Conservation (phyloP, 2,329 filamentous ascomycete species). For the Epichloe aotearoae region DNA sequence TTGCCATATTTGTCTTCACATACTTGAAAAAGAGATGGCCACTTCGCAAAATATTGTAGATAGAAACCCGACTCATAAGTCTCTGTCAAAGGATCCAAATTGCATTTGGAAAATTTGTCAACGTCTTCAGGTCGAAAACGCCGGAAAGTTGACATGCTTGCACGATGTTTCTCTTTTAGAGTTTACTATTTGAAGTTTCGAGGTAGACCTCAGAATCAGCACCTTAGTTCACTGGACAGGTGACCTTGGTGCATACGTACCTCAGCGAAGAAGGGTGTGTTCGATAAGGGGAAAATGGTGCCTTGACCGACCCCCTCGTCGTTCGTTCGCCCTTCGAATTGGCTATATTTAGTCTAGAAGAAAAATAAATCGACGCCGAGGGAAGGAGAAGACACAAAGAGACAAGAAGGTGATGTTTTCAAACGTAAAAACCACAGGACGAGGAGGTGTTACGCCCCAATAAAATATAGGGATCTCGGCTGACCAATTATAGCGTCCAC, state of each 20-base stretch:
- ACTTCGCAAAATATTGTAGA: slow-evolving; percentile 87
- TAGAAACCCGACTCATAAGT: slow-evolving; percentile 96
- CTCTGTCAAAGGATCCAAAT: slow-evolving; percentile 93
- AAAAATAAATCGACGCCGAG: neutral
- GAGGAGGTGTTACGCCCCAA: neutral
- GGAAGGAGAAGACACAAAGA: neutral
- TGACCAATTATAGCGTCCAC: too few relatives aligned
- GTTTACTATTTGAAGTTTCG: neutral
- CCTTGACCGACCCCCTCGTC: neutral
- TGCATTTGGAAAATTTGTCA: slow-evolving; percentile 83
- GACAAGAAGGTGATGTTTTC: neutral
- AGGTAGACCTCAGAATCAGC: neutral
- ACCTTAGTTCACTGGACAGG: neutral
- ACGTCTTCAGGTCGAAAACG: slow-evolving; percentile 76
- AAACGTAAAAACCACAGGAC: neutral
- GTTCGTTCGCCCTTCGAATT: neutral
- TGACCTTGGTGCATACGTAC: neutral
- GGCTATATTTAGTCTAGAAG: neutral
- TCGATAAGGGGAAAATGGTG: neutral
- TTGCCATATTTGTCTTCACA: slow-evolving; percentile 78
- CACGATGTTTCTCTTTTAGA: neutral
- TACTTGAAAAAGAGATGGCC: slow-evolving; percentile 88
- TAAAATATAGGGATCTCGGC: neutral
- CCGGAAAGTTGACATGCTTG: slow-evolving; percentile 66
- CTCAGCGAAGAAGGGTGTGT: neutral